Percentiles rank a stretch among this genome's conserved stretches.
Conservation (phyloP, 352 stramenopile species). For the Aphanomyces astaci region DNA sequence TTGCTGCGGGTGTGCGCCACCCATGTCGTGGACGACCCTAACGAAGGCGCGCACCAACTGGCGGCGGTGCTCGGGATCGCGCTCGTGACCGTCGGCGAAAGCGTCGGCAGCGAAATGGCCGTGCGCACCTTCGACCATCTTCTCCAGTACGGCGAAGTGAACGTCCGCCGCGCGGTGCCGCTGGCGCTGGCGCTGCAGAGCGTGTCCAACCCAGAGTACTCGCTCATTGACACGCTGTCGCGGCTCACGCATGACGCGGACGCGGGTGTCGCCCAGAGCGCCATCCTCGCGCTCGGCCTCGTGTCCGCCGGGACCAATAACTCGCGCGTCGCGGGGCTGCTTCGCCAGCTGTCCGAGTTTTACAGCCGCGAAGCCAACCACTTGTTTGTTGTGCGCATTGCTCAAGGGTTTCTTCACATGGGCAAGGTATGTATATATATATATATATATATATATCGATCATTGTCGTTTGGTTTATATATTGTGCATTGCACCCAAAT, state of each 20-base stretch:
- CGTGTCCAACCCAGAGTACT: slow-evolving; percentile 97
- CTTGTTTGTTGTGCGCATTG: slow-evolving; percentile 98
- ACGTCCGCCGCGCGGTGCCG: slow-evolving; percentile 94
- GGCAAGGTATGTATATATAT: slow-evolving; percentile 87
- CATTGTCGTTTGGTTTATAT: background rate
- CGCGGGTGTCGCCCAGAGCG: slow-evolving; percentile 93
- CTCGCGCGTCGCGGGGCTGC: slow-evolving; percentile 94
- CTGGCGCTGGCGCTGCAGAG: slow-evolving; percentile 94
- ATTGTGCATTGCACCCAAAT: too few species aligned
- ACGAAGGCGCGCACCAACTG: slow-evolving; percentile 81
- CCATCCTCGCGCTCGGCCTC: slow-evolving; percentile 95
- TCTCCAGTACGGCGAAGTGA: slow-evolving; percentile 98
- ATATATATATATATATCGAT: background rate
- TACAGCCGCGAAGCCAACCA: slow-evolving; percentile 96
- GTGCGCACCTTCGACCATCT: slow-evolving; percentile 98
- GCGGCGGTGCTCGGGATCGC: slow-evolving; percentile 96
- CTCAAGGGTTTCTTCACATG: slow-evolving; percentile 98
- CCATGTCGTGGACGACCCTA: slow-evolving; percentile 87
- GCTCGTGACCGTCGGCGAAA: slow-evolving; percentile 97
- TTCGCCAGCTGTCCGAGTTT: slow-evolving; percentile 96
- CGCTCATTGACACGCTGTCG: slow-evolving; percentile 94
- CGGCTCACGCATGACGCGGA: slow-evolving; percentile 98
- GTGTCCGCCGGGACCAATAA: slow-evolving; percentile 99
- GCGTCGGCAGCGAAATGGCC: slow-evolving; percentile 96
- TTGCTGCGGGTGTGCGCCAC: slow-evolving; percentile 97